phyloP scores from a whole-genome alignment of 495 filamentous ascomycete species.

The Penicillium pulvis region DNA sequence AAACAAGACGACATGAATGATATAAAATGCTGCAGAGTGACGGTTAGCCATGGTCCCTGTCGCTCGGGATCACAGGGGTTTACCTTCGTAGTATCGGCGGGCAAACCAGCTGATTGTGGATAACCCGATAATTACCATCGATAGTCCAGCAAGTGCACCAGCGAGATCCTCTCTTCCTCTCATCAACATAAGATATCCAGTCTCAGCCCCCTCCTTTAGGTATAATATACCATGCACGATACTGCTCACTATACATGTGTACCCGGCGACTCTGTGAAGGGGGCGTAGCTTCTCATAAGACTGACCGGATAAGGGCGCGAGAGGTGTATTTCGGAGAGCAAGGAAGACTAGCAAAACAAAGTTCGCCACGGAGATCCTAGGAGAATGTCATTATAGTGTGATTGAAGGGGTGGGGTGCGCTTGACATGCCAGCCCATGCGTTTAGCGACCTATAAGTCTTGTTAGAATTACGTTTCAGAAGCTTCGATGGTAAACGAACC shows the following conservation, averaged over 20 bases:
- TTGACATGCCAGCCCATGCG: slow-evolving; percentile 19
- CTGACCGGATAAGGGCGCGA: slow-evolving; percentile 57
- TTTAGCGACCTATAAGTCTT: slow-evolving; percentile 14
- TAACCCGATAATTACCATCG: slow-evolving; percentile 43
- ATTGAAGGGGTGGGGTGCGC: neutral
- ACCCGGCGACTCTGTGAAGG: slow-evolving; percentile 60
- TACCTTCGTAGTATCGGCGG: slow-evolving; percentile 53
- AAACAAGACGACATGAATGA: slow-evolving; percentile 55
- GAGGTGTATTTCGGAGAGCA: slow-evolving; percentile 60
- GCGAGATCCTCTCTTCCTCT: slow-evolving; percentile 40
- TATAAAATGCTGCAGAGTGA: slow-evolving; percentile 48
- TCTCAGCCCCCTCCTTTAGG: slow-evolving; percentile 30
- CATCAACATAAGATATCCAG: slow-evolving; percentile 26
- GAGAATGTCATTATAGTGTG: neutral
- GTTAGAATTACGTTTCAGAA: neutral
- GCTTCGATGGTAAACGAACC: neutral
- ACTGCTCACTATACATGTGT: slow-evolving; percentile 48
- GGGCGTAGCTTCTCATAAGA: slow-evolving; percentile 64
- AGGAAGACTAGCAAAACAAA: slow-evolving; percentile 58
- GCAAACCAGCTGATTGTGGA: slow-evolving; percentile 31
- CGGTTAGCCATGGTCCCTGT: neutral
- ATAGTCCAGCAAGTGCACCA: slow-evolving; percentile 52
- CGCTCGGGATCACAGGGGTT: neutral
- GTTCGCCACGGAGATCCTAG: slow-evolving; percentile 57
- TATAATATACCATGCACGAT: slow-evolving; percentile 50